Conservation (phyloP, 805 yeast genomes). For the Middelhovenomyces tepae region DNA sequence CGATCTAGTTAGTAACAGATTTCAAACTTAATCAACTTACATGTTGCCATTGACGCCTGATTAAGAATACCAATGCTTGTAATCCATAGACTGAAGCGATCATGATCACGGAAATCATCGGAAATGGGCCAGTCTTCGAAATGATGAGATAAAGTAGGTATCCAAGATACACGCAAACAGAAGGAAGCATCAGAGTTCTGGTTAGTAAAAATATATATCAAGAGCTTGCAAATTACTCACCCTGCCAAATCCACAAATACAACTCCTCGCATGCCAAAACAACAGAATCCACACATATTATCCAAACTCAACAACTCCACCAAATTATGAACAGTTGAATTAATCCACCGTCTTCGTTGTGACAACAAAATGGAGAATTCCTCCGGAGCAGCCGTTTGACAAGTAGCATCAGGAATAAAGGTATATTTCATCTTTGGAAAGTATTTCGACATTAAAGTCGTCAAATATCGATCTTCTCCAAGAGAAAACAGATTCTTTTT, state of each 20-base stretch:
- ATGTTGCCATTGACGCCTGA: conserved; percentile 36
- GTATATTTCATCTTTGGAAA: conserved; percentile 48
- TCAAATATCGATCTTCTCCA: conserved; percentile 53
- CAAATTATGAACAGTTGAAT: conserved; percentile 56
- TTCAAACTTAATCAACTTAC: too few species aligned
- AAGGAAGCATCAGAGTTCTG: conserved; percentile 49
- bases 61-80: conserved; percentile 49
- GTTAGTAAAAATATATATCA: not conserved
- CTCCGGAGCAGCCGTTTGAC: conserved; percentile 51
- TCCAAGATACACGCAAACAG: conserved; percentile 45
- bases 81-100: conserved; percentile 50
- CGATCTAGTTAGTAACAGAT: conserved; percentile 33
- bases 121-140: conserved; percentile 43
- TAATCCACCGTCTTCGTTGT: conserved; percentile 59
- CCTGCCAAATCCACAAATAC: conserved; percentile 48
- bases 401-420: conserved; percentile 50
- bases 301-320: conserved; percentile 46
- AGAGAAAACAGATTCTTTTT: conserved; percentile 50
- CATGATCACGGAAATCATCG: conserved; percentile 44
- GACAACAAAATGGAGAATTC: conserved; percentile 41
- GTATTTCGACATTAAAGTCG: conserved; percentile 49
- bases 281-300: conserved; percentile 54
- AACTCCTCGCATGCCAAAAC: conserved; percentile 52
- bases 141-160: conserved; percentile 45
- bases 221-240: too few species aligned